Evolutionary conservation across 495 filamentous ascomycete species (phyloP), one percentile per base, ranked within the genome.

Genomic region (Neurospora sp.): DNA sequence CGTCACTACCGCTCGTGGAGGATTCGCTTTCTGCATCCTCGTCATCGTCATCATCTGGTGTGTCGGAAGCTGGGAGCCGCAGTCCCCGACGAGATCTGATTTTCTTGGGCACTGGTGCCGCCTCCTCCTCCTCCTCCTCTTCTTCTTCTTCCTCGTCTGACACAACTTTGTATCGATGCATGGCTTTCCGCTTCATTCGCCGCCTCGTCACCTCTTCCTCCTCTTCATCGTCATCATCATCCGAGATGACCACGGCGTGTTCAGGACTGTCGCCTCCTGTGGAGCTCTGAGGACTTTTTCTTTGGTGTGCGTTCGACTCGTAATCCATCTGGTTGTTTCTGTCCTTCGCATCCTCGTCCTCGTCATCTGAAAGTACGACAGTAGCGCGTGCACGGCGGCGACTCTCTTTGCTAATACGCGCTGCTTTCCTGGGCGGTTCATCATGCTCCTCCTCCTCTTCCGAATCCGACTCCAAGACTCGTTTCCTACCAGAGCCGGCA

Each of bases 361-460:
- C 72, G 22, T 74, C 76, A 41, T 71, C 72, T 5, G 76, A 73
- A 27, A 71, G n/a, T 4, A 76, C 70, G 5, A 48, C 48, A 5
- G 46, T 59, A 37, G 41, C 35, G 8, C 73, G 72, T 12, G 31
- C 44, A 20, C n/a, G 38, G 11, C 38, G 69, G 16, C 65, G 69
- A 12, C 44, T 69, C 14, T 73, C 69, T 4, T 18, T 71, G 20
- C 27, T 35, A 0, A 35, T 61, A 18, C 74, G 73, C 0, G 70
- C 70, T 42, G 68, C 53, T 44, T 77, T 77, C 20, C 68, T 71
- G 16, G 68, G 71, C 10, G 42, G 27, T 7, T 2, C 35, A 68
- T 72, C 71, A 2, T 72, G 39, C 6, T 68, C 27, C 69, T 12
- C 38, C 8, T 68, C 70, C 12, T 73, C 70, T 16, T 75, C 75